Evolutionary conservation across 2,329 filamentous ascomycete species (phyloP), one percentile per base, ranked within the genome.

Genomic region (Beauveria asiatica): DNA sequence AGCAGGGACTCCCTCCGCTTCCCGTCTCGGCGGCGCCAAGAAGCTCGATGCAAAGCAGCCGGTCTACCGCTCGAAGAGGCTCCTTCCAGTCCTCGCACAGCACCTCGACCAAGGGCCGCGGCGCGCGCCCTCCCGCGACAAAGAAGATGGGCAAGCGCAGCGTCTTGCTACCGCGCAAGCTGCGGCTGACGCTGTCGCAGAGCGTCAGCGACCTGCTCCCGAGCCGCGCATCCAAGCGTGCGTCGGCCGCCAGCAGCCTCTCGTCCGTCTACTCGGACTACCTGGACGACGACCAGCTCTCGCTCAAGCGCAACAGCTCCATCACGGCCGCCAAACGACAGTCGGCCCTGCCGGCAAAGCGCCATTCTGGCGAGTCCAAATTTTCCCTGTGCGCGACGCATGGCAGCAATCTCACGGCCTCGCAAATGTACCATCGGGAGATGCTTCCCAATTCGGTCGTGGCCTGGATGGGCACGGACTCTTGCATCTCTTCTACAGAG

Each of bases 251-350:
- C 27, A 54, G 57, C 50, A 60, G 41, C 30, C 41, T 81, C 57
- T 82, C 86, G 62, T 82, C 77, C 0, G 80, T 84, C 56, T 83
- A 86, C 70, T 83, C 81, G 19, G 75, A 76, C 39, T 77, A 78
- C 42, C 71, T 84, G 25, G 76, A 81, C 64, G 76, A 81, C 64
- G 73, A 75, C 54, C 74, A 39, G 1, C 39, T 48, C 19, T 23
- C 44, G 19, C 42, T 41, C 42, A 27, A 54, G 30, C 57, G 57
- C 50, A 60, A 60, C 50, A 54, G 57, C 50, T 60, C 50, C 57
- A 60, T 60, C 50, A 48, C 57, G 7, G 57, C 57, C 9, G 50
- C 57, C 27, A 54, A 54, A 23, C 33, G 50, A 11, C 57, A 49
- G 23, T 52, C 57, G 6, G 16, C 3, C 9, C 57, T 37, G 19